Conservation (phyloP, 805 yeast genomes). For the Hanseniaspora valbyensis region DNA sequence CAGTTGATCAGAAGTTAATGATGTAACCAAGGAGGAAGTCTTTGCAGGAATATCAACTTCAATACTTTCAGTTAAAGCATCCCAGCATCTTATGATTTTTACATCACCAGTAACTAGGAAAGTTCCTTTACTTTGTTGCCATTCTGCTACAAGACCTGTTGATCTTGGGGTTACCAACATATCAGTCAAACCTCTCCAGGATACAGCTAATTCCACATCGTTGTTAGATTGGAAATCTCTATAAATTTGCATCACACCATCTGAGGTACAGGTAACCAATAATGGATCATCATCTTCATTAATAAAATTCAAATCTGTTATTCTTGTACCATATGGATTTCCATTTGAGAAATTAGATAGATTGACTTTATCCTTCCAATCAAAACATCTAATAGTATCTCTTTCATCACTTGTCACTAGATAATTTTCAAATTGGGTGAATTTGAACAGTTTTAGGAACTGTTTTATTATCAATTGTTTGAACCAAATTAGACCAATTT, state of each 20-base stretch:
- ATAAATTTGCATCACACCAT: conserved; percentile 84
- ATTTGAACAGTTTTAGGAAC: conserved; percentile 69
- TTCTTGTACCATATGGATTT: conserved; percentile 76
- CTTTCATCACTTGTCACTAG: conserved; percentile 71
- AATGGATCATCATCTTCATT: conserved; percentile 90
- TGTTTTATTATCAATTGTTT: conserved; percentile 55
- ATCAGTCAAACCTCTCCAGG: conserved; percentile 92
- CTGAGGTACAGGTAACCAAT: conserved; percentile 78
- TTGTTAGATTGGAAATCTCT: conserved; percentile 55
- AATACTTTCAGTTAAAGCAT: conserved; percentile 86
- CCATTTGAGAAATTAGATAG: conserved; percentile 61
- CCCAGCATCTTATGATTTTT: conserved; percentile 86
- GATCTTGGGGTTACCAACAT: conserved; percentile 68
- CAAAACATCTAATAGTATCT: conserved; percentile 76
- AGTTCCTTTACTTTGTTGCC: conserved; percentile 95
- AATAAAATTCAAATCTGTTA: conserved; percentile 73
- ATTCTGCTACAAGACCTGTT: conserved; percentile 76
- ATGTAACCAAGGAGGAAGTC: conserved; percentile 76
- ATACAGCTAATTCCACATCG: conserved; percentile 53
- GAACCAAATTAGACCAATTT: conserved; percentile 62
- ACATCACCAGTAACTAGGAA: conserved; percentile 90
- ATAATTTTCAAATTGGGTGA: conserved; percentile 84
- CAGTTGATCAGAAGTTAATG: conserved; percentile 88
- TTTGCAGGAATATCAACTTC: conserved; percentile 82
- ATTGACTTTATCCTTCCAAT: conserved; percentile 58